phyloP scores from a whole-genome alignment of 2,329 filamentous ascomycete species.

The Alternaria metachromatica region DNA sequence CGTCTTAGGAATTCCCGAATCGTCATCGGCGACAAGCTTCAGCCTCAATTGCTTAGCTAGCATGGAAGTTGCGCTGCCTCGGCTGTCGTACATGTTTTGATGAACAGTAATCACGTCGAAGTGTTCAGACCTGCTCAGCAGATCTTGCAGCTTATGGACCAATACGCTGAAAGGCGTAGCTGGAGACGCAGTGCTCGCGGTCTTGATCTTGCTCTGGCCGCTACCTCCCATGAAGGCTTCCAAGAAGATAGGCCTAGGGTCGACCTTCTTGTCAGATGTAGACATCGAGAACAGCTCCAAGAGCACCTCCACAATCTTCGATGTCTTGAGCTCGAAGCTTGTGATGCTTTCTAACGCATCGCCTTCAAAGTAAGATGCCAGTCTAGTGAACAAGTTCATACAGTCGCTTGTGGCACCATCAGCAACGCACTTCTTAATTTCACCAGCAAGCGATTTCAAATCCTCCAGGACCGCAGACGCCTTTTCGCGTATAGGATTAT shows the following conservation, averaged over 20 bases:
- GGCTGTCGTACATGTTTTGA: slow-evolving; percentile 88
- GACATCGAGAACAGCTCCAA: slow-evolving; percentile 78
- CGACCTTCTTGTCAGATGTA: slow-evolving; percentile 59
- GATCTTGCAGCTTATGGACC: slow-evolving; percentile 91
- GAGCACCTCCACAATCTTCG: slow-evolving; percentile 84
- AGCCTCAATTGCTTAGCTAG: slow-evolving; percentile 93
- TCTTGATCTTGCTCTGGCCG: slow-evolving; percentile 67
- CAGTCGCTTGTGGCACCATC: slow-evolving; percentile 56
- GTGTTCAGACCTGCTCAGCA: slow-evolving; percentile 95
- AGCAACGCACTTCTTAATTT: slow-evolving; percentile 76
- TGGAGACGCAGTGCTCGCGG: slow-evolving; percentile 70
- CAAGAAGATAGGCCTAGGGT: slow-evolving; percentile 83
- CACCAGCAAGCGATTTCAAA: slow-evolving; percentile 72
- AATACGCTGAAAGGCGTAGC: slow-evolving; percentile 88
- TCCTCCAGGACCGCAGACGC: slow-evolving; percentile 77
- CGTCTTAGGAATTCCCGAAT: slow-evolving; percentile 83
- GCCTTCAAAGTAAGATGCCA: slow-evolving; percentile 85
- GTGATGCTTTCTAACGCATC: slow-evolving; percentile 93
- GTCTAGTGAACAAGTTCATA: slow-evolving; percentile 70
- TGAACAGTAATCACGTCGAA: slow-evolving; percentile 97
- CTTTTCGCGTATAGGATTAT: slow-evolving; percentile 77
- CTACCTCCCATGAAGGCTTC: slow-evolving; percentile 88
- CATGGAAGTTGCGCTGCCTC: slow-evolving; percentile 93
- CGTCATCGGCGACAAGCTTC: slow-evolving; percentile 85
- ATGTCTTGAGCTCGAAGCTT: slow-evolving; percentile 90